These are phyloP conservation scores for Talaromyces wortmannii DNA, from an alignment of 495 filamentous ascomycete species.

Conservation along the genomic window DNA sequence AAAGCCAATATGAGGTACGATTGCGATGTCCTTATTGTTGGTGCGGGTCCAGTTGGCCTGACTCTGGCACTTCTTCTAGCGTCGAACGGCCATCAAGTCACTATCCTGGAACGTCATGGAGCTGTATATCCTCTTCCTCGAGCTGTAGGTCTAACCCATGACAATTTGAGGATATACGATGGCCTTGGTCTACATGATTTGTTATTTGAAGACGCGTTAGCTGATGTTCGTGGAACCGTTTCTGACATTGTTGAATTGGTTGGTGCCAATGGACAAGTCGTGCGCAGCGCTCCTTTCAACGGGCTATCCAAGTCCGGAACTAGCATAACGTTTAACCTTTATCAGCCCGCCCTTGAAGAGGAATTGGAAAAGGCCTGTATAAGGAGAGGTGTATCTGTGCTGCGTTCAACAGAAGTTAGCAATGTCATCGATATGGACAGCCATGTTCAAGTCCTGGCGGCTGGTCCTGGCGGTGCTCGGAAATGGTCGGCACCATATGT, in stretches of 20 bases:
- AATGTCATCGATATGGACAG: not conserved
- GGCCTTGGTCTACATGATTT: not conserved
- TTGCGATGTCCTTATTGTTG: not conserved
- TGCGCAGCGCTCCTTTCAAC: not conserved
- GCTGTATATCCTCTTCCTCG: not conserved
- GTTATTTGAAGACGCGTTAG: not conserved
- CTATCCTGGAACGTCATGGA: not conserved
- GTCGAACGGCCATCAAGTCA: not conserved
- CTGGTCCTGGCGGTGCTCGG: not conserved
- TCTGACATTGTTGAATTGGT: not conserved
- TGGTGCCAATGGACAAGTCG: not conserved
- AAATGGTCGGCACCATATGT: constrained; percentile 2
- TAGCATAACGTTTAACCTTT: not conserved
- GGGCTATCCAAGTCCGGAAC: not conserved
- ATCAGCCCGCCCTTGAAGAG: not conserved
- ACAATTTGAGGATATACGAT: not conserved
- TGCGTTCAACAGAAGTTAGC: not conserved
- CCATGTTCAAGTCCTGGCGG: not conserved
- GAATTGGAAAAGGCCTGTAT: not conserved
- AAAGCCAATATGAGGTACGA: not conserved
- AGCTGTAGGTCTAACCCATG: not conserved
- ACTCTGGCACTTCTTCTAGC: not conserved
- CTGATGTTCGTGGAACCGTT: not conserved
- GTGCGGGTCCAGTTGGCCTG: not conserved
- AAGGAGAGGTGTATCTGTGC: not conserved